Base-by-base conservation (phyloP, 2,329 filamentous ascomycete species). In the Harringtonia lauricola region DNA sequence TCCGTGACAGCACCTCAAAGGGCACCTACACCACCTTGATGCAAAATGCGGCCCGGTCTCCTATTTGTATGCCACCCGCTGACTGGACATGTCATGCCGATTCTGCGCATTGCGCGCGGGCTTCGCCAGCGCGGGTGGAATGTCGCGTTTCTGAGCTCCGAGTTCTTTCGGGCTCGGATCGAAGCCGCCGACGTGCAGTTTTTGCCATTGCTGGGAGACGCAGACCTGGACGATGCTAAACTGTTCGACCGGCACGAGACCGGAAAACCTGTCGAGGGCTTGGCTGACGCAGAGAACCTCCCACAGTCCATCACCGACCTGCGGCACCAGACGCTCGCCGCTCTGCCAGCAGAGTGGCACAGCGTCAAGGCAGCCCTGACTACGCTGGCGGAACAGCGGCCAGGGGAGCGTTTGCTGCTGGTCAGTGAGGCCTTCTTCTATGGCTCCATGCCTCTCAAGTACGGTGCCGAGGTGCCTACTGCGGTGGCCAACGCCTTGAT, bases 61-160 rank as follows among this genome's bases (percentile, higher is more conserved):
- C 53, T 65, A 17, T 57, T 65, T 43, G 50, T 57, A 34, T 57
- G 57, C 44, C 60, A 64, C 42, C 52, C 58, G 2, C 52, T 65
- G 22, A 60, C 59, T 8, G 63, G 63, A 8, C 63, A 65, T 45
- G 47, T 65, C 18, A 57, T 57, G 0, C 63, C 62, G 0, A 49
- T 61, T 33, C 43, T 62, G 34, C 58, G 60, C 35, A 57, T 65
- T 36, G 57, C 61, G n/a, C 47, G 47, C 3, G 54, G 51, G 17
- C 56, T 66, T 24, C 47, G 42, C 28, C 37, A 51, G 17, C 57
- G 54, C 3, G 57, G 55, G 33, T 63, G 58, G 58, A 44, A 49
- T 3, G 54, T 59, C 26, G 58, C 52, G 36, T 64, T 64, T 49
- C 55, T 65, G 1, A 59, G 62, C 29, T 57, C 61, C 6, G 59